These are phyloP conservation scores for Mucor saturninus DNA, from an alignment of 371 early-diverging fungal genomes.

Conservation along the genomic window DNA sequence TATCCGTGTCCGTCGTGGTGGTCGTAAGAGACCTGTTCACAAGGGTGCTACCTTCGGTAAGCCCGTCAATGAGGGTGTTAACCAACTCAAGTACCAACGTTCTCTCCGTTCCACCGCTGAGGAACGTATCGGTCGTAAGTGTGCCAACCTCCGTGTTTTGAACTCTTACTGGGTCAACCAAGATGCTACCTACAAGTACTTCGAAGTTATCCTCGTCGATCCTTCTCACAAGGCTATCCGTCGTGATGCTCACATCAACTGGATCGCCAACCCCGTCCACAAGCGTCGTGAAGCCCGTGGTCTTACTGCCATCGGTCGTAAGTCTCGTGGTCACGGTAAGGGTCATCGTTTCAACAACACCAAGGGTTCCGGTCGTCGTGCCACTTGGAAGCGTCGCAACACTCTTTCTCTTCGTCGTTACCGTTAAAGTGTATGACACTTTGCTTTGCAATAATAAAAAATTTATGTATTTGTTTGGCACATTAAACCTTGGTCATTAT, in stretches of 20 bases:
- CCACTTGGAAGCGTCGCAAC: constrained; percentile 78
- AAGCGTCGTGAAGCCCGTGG: constrained; percentile 99
- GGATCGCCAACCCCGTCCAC: constrained; percentile 97
- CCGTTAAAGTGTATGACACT: constrained; percentile 60
- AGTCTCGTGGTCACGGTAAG: constrained; percentile 98
- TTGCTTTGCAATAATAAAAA: constrained; percentile 16
- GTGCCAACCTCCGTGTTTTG: constrained; percentile 94
- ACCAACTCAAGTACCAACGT: constrained; percentile 96
- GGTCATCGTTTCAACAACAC: constrained; percentile 99
- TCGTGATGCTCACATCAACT: constrained; percentile 98
- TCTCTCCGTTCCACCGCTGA: constrained; percentile 94
- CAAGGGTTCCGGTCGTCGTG: constrained; percentile 93
- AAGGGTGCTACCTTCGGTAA: constrained; percentile 99
- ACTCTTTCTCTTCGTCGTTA: constrained; percentile 83
- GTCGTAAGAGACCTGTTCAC: constrained; percentile 93
- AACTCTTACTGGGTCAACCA: constrained; percentile 99
- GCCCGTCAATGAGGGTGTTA: constrained; percentile 97
- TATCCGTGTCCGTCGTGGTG: constrained; percentile 98
- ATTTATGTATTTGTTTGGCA: constrained; percentile 12
- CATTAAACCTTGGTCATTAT: neutral
- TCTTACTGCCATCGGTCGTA: constrained; percentile 96
- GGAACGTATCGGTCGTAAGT: constrained; percentile 96
- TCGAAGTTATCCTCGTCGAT: constrained; percentile 98
- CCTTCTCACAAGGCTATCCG: constrained; percentile 96
- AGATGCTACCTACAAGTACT: constrained; percentile 98